These are phyloP conservation scores for Euphorbia schlechtendalii DNA, from an alignment of 441 rosid species.

Conservation along the genomic window DNA sequence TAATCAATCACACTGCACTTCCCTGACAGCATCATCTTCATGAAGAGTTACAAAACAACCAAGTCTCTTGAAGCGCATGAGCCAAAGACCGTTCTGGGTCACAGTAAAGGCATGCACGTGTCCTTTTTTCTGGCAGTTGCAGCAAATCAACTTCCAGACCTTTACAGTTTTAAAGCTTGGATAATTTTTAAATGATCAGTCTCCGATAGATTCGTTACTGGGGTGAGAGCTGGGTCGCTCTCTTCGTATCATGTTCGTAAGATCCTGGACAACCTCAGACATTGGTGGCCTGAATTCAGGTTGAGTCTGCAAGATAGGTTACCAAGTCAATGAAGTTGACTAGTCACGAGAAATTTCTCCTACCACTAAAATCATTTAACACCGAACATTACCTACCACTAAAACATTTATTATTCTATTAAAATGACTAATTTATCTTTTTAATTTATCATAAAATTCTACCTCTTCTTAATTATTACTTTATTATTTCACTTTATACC, in stretches of 20 bases:
- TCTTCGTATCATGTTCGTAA: conserved; percentile 64
- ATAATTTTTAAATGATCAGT: conserved; percentile 21
- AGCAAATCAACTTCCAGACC: conserved; percentile 12
- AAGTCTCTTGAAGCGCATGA: neutral
- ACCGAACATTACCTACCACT: neutral
- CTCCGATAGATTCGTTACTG: conserved; percentile 37
- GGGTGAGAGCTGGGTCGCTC: conserved; percentile 48
- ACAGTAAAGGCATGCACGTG: conserved; percentile 8
- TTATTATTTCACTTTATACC: too few species aligned
- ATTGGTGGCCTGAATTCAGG: conserved; percentile 82
- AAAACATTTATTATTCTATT: too few species aligned
- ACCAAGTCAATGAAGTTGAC: neutral
- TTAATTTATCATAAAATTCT: too few species aligned
- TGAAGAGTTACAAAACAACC: neutral
- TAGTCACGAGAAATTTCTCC: neutral
- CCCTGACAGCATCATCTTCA: neutral
- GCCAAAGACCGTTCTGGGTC: conserved; percentile 6
- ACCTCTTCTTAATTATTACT: too few species aligned
- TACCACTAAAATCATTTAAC: neutral
- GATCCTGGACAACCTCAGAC: conserved; percentile 96
- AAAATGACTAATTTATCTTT: too few species aligned
- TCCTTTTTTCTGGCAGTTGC: conserved; percentile 6
- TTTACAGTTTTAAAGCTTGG: conserved; percentile 16
- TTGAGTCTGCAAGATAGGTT: conserved; percentile 42
- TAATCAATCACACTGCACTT: too few species aligned